Evolutionary conservation across 768 basidiomycete species (phyloP), one percentile per base, ranked within the genome.

Genomic region (Suillus ampliporus): DNA sequence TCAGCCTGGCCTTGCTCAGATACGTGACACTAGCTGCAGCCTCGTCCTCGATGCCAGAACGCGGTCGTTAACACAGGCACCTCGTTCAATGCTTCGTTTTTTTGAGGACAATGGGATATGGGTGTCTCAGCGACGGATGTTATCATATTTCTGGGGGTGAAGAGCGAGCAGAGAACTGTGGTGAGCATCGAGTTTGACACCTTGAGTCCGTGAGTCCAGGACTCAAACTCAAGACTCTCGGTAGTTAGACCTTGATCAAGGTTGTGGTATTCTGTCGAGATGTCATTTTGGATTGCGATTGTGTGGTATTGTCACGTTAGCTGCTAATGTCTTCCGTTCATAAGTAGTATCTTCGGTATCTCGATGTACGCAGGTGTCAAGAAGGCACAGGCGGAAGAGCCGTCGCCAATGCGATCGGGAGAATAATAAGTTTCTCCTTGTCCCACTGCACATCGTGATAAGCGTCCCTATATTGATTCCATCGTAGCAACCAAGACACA

Each of bases 371-470:
- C 44, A 26, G 11, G 13, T 26, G 21, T 50, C 68, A 65, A 60
- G 35, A n/a, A 13, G 58, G 52, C 8, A 60, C 46, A 8, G 61
- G 64, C 14, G 67, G 67, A 21, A 69, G 43, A 8, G 58, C 56
- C 31, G 69, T 74, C 26, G 75, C 79, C 40, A 77, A 64, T 21
- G 74, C 48, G 61, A 82, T 77, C 11, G 85, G 86, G 23, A 78
- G 62, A 48, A 88, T 82, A n/a, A 82, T 78, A 19, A 88, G 62
- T 67, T 79, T 85, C 64, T 83, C 83, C 62, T 77, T 74, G 67
- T 87, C 87, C 86, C 87, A 88, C 86, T 87, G 64, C n/a, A 21
- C 26, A 35, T 13, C n/a, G 56, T 44, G 41, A 35, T 41, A 40
- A 19, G 56, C 26, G 60, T 9, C 5, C 21, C 6, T 10, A 52